Conservation (phyloP, 768 basidiomycete species). For the Lepiota venenata region DNA sequence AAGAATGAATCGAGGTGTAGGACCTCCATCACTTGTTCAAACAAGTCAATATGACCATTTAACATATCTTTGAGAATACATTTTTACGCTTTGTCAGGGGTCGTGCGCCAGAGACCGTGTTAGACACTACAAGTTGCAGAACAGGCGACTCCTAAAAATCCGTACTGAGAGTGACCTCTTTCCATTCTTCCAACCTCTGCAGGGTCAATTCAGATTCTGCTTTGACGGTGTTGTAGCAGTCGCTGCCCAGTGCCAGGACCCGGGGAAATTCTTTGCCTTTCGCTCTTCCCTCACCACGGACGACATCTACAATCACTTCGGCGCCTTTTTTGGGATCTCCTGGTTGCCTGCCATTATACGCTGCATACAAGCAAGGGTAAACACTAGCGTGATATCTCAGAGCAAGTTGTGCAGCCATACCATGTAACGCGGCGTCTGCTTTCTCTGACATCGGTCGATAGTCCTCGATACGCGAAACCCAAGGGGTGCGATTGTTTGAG, state of each 20-base stretch:
- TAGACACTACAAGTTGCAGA: no score
- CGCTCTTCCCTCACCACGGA: constrained; percentile 26
- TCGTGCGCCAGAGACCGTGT: no score
- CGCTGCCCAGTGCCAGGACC: constrained; percentile 25
- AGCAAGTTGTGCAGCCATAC: constrained; percentile 14
- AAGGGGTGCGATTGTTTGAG: constrained; percentile 23
- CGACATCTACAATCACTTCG: constrained; percentile 29
- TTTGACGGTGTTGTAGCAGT: constrained; percentile 24
- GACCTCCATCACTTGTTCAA: no score
- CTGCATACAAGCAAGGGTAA: constrained; percentile 15
- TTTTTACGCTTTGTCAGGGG: no score
- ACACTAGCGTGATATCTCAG: neutral
- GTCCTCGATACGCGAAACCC: constrained; percentile 29
- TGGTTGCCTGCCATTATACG: constrained; percentile 31
- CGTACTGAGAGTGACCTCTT: constrained; percentile 22
- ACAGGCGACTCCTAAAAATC: constrained; percentile 14
- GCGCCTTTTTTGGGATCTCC: constrained; percentile 35
- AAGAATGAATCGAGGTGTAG: no score
- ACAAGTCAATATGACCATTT: no score
- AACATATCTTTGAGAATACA: no score
- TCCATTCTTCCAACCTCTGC: constrained; percentile 28
- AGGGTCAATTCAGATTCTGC: constrained; percentile 15
- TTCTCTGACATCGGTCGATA: constrained; percentile 23
- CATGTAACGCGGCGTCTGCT: constrained; percentile 22
- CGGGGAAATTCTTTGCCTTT: constrained; percentile 28